Conservation (phyloP, 2,329 filamentous ascomycete species). For the Sarocladiaceae sp. region DNA sequence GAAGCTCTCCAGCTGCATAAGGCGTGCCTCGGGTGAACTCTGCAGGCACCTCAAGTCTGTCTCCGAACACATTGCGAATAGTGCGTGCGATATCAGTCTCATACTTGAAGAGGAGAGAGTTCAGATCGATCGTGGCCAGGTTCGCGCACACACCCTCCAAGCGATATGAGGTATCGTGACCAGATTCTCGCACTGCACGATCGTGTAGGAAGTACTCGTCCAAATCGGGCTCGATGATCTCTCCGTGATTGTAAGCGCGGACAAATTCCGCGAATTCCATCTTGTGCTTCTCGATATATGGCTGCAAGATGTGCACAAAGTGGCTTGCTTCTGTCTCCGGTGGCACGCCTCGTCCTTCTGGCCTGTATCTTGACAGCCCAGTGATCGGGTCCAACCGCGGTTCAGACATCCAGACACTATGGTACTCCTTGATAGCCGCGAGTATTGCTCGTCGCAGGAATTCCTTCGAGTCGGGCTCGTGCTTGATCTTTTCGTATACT, state of each 20-base stretch:
- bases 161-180: slow-evolving; percentile 93
- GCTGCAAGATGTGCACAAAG: slow-evolving; percentile 77
- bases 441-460: slow-evolving; percentile 78
- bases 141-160: slow-evolving; percentile 84
- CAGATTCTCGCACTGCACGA: slow-evolving; percentile 90
- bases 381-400: slow-evolving; percentile 75
- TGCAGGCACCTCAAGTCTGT: slow-evolving; percentile 74
- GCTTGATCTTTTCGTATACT: slow-evolving; percentile 89
- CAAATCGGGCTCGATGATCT: slow-evolving; percentile 77
- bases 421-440: slow-evolving; percentile 95
- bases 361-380: slow-evolving; percentile 79
- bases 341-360: slow-evolving; percentile 78
- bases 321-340: slow-evolving; percentile 88
- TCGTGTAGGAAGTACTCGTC: slow-evolving; percentile 97
- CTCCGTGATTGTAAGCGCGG: slow-evolving; percentile 75
- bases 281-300: slow-evolving; percentile 78
- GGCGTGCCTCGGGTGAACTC: slow-evolving; percentile 71
- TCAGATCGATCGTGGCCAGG: slow-evolving; percentile 89
- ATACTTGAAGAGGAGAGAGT: slow-evolving; percentile 94
- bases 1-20: slow-evolving; percentile 62
- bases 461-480: slow-evolving; percentile 73
- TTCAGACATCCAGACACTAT: slow-evolving; percentile 78
- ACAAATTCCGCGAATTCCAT: slow-evolving; percentile 85
- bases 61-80: slow-evolving; percentile 79
- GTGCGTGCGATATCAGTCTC: slow-evolving; percentile 87